Evolutionary conservation across 2,329 filamentous ascomycete species (phyloP).

Genomic region (Chaetomium sp.): DNA sequence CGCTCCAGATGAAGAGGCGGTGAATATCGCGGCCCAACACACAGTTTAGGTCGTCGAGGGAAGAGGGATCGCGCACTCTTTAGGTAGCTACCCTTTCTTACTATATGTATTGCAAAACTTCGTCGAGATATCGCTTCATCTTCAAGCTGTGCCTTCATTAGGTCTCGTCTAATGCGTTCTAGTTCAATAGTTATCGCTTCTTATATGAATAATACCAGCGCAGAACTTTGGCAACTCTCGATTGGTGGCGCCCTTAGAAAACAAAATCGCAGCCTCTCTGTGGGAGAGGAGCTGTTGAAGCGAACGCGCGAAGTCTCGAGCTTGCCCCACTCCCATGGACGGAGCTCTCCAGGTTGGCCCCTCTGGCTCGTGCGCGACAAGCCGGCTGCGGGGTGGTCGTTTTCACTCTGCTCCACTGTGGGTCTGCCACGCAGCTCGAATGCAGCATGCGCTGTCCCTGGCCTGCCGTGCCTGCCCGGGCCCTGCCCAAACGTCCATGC

Average conservation of each 20-base stretch:
- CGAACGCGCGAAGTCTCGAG: background rate
- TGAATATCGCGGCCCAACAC: background rate
- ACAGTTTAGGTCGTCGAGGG: background rate
- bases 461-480: background rate
- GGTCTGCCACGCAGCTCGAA: constrained; percentile 12
- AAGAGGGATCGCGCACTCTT: too few relatives aligned
- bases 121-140: background rate
- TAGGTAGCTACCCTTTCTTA: background rate
- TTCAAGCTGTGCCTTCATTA: background rate
- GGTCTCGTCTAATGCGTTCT: background rate
- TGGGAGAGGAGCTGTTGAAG: background rate
- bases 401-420: constrained; percentile 1
- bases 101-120: background rate
- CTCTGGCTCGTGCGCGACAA: constrained; percentile 1
- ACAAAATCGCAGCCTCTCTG: background rate
- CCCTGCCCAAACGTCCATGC: constrained; percentile 15
- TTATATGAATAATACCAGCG: background rate
- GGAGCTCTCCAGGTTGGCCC: background rate
- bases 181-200: background rate
- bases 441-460: constrained; percentile 1
- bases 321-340: background rate
- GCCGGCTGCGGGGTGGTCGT: background rate
- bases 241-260: background rate
- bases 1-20: background rate
- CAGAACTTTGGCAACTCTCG: background rate